A percentile compares a stretch with the other conserved stretches of the same genome.
phyloP scores from a whole-genome alignment of 2,329 filamentous ascomycete species.

The Fusarium fracticaudum region DNA sequence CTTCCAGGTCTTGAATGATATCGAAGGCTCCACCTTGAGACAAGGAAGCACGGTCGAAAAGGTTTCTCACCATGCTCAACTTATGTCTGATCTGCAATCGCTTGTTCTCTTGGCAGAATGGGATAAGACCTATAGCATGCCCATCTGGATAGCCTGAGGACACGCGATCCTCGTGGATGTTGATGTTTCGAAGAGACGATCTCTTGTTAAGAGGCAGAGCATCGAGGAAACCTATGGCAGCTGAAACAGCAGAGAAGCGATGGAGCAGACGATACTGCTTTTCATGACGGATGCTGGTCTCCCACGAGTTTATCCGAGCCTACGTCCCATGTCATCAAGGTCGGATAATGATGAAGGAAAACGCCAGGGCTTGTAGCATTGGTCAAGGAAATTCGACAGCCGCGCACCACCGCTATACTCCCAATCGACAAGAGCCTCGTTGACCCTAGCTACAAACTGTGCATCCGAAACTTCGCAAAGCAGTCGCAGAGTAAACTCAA shows the following conservation, averaged over 20 bases:
- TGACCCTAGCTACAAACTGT: accelerated
- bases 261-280: not conserved
- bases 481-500: not conserved
- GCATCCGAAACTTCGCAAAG: not conserved
- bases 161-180: not conserved
- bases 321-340: not conserved
- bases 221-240: not conserved
- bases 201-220: not conserved
- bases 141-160: not conserved
- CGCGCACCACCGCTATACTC: not conserved
- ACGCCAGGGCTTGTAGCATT: not conserved
- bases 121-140: not conserved
- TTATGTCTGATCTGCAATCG: not conserved
- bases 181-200: not conserved
- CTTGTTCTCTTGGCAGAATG: not conserved
- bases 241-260: not conserved
- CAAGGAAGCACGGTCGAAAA: not conserved
- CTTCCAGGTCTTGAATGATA: not conserved
- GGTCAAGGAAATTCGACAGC: not conserved
- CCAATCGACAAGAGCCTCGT: accelerated
- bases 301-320: not conserved
- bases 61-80: not conserved
- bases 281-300: not conserved
- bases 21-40: accelerated
- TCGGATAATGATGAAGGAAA: not conserved